Conservation (phyloP, 441 rosid genomes). For the Adansonia rubrostipa region DNA sequence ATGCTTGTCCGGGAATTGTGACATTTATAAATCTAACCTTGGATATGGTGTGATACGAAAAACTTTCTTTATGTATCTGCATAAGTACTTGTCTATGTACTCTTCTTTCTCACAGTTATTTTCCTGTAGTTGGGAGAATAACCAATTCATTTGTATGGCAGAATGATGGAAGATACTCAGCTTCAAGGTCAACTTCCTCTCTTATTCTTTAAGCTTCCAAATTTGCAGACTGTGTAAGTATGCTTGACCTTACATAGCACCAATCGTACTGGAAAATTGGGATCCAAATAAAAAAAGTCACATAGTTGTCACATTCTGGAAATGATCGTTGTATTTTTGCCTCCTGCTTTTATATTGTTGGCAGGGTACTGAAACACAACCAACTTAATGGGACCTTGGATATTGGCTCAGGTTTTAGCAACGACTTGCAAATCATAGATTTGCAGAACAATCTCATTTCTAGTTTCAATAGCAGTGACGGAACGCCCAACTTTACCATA, state of each 20-base stretch:
- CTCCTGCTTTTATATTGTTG: slow-evolving; percentile 2
- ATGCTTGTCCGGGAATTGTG: background rate
- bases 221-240: slow-evolving; percentile 68
- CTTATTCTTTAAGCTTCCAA: slow-evolving; percentile 52
- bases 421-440: slow-evolving; percentile 54
- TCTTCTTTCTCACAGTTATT: background rate
- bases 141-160: slow-evolving; percentile 37
- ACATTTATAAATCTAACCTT: background rate
- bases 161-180: slow-evolving; percentile 60
- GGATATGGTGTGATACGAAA: background rate
- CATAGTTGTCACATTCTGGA: background rate
- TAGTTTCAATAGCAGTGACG: slow-evolving; percentile 27
- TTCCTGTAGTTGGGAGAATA: background rate
- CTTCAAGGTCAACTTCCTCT: slow-evolving; percentile 61
- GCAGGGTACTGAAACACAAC: slow-evolving; percentile 58
- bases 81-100: background rate
- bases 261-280: background rate
- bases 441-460: slow-evolving; percentile 51
- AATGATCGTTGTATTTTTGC: slow-evolving; percentile 11
- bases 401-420: slow-evolving; percentile 45
- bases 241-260: slow-evolving; percentile 16
- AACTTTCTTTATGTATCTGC: background rate
- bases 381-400: slow-evolving; percentile 53
- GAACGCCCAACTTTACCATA: slow-evolving; percentile 24
- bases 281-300: slow-evolving; percentile 1